Percentiles rank a stretch among this genome's conserved stretches.
These are phyloP conservation scores for Sugiyamaella pinicola DNA, from an alignment of 1,139 yeast species.

Conservation along the genomic window DNA sequence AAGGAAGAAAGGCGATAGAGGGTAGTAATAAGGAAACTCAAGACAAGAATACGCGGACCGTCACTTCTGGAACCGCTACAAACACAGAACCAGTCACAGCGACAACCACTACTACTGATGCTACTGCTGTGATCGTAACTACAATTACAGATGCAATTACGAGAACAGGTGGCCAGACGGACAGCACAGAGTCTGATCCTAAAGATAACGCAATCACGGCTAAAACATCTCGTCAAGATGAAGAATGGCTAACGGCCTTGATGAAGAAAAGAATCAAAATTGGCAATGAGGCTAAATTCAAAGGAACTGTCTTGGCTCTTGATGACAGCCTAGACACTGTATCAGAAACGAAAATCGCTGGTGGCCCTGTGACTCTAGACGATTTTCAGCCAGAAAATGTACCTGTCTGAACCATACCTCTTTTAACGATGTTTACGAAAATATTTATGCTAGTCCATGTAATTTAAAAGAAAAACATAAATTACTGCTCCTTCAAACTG, in stretches of 20 bases:
- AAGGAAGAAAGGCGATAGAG: neutral
- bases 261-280: constrained; percentile 43
- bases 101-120: constrained; percentile 11
- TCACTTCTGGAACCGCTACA: neutral
- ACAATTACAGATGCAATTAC: no score
- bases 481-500: no score
- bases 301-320: constrained; percentile 38
- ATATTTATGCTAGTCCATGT: neutral
- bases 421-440: constrained; percentile 1
- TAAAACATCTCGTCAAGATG: constrained; percentile 16
- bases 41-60: constrained; percentile 20
- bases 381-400: constrained; percentile 21
- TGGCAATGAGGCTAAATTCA: constrained; percentile 42
- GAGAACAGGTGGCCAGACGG: no score
- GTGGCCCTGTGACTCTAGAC: constrained; percentile 32
- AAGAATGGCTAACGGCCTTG: constrained; percentile 42
- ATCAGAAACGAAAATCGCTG: constrained; percentile 33
- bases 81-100: constrained; percentile 6
- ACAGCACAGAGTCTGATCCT: neutral
- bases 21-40: constrained; percentile 26
- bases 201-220: neutral
- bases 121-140: neutral
- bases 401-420: constrained; percentile 1
- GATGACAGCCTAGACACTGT: constrained; percentile 32
- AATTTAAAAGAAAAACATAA: no score